These are phyloP conservation scores for Phaeoacremonium minimum DNA, from an alignment of 2,329 filamentous ascomycete genomes.

Conservation along the genomic window DNA sequence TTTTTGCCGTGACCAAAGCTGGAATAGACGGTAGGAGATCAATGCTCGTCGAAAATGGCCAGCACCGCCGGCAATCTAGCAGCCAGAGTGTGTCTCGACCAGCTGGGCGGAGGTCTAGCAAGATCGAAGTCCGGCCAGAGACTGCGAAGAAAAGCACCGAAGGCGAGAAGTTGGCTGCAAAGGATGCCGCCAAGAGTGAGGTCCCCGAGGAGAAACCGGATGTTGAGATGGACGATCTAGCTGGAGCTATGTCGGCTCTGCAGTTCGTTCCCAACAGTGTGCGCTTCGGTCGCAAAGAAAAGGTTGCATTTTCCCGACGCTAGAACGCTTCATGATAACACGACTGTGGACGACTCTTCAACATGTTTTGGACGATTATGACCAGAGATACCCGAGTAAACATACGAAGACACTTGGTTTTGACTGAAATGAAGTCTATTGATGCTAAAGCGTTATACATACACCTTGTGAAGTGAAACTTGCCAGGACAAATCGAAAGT, in stretches of 20 bases:
- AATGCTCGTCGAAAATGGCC: slow-evolving; percentile 61
- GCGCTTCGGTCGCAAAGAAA: slow-evolving; percentile 56
- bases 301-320: slow-evolving; percentile 50
- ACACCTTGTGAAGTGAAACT: too few species aligned
- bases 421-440: too few species aligned
- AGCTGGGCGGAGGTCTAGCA: slow-evolving; percentile 19
- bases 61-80: slow-evolving; percentile 45
- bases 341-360: too few species aligned
- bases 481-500: too few species aligned
- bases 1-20: slow-evolving; percentile 80
- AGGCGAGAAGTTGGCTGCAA: neutral
- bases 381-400: too few species aligned
- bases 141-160: neutral
- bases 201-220: neutral
- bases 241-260: slow-evolving; percentile 66
- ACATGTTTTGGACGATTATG: too few species aligned
- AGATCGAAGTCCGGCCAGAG: slow-evolving; percentile 15
- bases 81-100: slow-evolving; percentile 6
- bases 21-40: slow-evolving; percentile 85
- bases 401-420: too few species aligned
- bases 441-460: too few species aligned
- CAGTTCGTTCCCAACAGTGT: slow-evolving; percentile 67
- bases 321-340: too few species aligned
- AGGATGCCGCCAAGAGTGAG: neutral
- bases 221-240: slow-evolving; percentile 55